Evolutionary conservation across 225 moss, liverwort and hornwort species (phyloP).

Genomic region (Rhytidiadelphus loreus): DNA sequence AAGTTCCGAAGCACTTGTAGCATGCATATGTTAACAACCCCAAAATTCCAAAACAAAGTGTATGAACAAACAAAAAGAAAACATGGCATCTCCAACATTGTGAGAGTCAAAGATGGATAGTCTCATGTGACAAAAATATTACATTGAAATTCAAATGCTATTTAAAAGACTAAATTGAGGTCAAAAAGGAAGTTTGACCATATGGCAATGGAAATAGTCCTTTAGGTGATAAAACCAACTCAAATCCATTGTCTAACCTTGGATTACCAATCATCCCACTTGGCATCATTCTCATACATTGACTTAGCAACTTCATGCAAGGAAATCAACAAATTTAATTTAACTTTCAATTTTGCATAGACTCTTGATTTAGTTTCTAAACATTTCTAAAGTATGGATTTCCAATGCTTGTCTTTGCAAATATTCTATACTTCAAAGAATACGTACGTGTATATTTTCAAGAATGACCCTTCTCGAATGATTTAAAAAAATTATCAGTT

Average conservation of each 20-base stretch:
- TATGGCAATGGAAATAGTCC: no score
- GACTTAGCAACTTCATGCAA: neutral
- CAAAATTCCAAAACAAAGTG: no score
- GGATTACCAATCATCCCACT: neutral
- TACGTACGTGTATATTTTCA: neutral
- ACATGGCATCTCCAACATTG: no score
- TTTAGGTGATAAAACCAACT: no score
- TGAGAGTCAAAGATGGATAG: no score
- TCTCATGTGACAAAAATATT: no score
- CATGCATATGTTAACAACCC: no score
- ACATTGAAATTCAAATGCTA: no score
- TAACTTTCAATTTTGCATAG: neutral
- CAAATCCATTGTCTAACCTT: neutral
- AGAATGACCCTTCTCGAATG: fast-evolving
- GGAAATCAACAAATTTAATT: neutral
- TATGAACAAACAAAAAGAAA: no score
- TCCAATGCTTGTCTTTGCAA: neutral
- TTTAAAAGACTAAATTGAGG: no score
- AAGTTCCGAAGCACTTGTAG: no score
- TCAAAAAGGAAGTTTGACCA: no score
- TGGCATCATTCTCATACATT: fast-evolving
- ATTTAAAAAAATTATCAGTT: neutral
- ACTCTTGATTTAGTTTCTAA: neutral
- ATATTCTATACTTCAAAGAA: neutral
- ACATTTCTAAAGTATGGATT: neutral